Base-by-base conservation (phyloP, 805 yeast genomes). In the Kodamaea kakaduensis region DNA sequence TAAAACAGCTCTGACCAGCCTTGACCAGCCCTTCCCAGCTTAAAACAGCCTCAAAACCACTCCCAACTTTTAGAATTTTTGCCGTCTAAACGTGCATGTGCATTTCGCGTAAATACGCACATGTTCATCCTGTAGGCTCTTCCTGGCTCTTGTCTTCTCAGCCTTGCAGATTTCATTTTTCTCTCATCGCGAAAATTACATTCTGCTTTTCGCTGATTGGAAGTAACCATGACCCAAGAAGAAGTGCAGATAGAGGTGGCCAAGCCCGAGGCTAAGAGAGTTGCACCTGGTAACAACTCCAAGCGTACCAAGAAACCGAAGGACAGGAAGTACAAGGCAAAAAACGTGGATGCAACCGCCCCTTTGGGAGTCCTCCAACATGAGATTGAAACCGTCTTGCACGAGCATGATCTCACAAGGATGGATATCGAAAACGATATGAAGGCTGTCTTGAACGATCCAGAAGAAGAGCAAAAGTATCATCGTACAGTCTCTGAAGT, bases 331-430 rank as follows among this genome's bases (percentile, higher is more conserved):
- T 82, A 79, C 50, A 77, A 74, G 53, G 63, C 73, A 20, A 81
- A 81, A 47, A 73, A 71, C 6, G 70, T 73, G 9, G 97, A 88
- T 41, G 73, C 82, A 20, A 84, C 94, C 0, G 74, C 93, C 1
- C 86, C 95, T 6, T 61, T 78, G 24, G 97, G 97, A 6, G 84
- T 86, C 5, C 67, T 90, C 27, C 75, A 78, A 43, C 67, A 67
- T 42, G 96, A 89, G 55, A 84, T 89, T 39, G 69, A 75, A 21
- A 78, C 75, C 32, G 48, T 88, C 8, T 53, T 81, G 17, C 43
- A 52, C 24, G 62, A 66, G 18, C 50, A 70, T 33, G 52, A 57
- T 5, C 56, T 82, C 24, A 55, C 64, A 0, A 56, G 58, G 25
- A 73, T 67, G 2, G 69, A 73, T 19, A 69, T 81, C n/a, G 39